Conservation (phyloP, 805 yeast genomes). For the Wickerhamomyces ciferrii region DNA sequence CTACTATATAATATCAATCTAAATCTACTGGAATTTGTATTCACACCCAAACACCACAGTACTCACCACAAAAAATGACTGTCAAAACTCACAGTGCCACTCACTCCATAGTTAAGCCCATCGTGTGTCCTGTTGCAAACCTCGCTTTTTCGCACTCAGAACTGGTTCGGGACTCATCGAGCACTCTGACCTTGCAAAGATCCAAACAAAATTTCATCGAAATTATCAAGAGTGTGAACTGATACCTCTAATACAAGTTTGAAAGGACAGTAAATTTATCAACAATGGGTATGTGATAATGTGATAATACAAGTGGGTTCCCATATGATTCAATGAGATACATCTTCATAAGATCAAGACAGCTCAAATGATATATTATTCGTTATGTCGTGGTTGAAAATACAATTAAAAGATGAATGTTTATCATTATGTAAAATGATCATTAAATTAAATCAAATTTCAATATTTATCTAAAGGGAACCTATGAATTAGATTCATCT, state of each 20-base stretch:
- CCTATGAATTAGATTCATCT: too few species aligned
- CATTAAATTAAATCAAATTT: too few species aligned
- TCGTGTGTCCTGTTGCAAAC: not conserved
- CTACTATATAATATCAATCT: too few species aligned
- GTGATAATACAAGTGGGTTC: not conserved
- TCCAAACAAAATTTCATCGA: conserved; percentile 19
- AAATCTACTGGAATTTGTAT: too few species aligned
- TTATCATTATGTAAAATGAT: too few species aligned
- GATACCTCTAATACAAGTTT: not conserved
- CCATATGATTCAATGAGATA: not conserved
- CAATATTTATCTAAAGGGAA: too few species aligned
- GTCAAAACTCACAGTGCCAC: not conserved
- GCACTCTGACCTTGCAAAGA: conserved; percentile 5
- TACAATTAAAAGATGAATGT: not conserved
- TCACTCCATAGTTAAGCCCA: not conserved
- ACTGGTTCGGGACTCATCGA: not conserved
- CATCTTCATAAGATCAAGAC: too few species aligned
- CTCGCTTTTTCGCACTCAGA: not conserved
- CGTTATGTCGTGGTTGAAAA: not conserved
- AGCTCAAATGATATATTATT: too few species aligned
- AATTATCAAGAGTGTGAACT: conserved; percentile 2
- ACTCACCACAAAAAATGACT: not conserved
- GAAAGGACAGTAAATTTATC: conserved; percentile 21
- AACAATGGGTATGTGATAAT: conserved; percentile 37
- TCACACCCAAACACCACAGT: not conserved